A percentile compares a stretch with the other conserved stretches of the same genome.
phyloP scores from a whole-genome alignment of 2,329 filamentous ascomycete species.

The Endocalyx cinctus region DNA sequence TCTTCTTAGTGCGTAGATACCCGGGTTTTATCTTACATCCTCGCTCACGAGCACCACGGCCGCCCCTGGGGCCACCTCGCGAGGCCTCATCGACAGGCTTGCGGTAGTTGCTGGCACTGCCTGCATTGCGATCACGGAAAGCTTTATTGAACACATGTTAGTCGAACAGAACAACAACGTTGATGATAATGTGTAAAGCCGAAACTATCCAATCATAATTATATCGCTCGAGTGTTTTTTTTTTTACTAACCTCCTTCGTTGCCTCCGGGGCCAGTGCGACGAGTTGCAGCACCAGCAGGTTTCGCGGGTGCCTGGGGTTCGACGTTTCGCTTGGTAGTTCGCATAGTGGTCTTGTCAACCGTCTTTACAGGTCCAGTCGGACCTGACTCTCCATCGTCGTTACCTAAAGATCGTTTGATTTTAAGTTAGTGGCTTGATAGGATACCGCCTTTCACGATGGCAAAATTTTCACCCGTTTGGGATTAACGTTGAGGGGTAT shows the following conservation, averaged over 20 bases:
- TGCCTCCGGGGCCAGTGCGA: conserved; percentile 63
- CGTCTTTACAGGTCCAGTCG: conserved; percentile 77
- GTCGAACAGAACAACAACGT: no score
- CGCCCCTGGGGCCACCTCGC: conserved; percentile 53
- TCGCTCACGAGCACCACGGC: conserved; percentile 58
- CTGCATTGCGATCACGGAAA: conserved; percentile 84
- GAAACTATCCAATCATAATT: no score
- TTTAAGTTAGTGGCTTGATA: conserved; percentile 18
- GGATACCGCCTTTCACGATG: conserved; percentile 17
- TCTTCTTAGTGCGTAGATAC: neutral
- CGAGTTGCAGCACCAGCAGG: conserved; percentile 39
- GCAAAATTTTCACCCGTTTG: conserved; percentile 19
- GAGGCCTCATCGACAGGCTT: conserved; percentile 68
- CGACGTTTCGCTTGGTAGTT: conserved; percentile 78
- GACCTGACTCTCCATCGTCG: conserved; percentile 66
- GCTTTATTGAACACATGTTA: conserved; percentile 59
- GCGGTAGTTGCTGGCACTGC: conserved; percentile 75
- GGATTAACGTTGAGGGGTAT: conserved; percentile 23
- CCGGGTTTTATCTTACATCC: conserved; percentile 51
- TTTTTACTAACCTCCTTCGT: conserved; percentile 84
- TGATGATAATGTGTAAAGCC: no score
- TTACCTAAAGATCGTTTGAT: no score
- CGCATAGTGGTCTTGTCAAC: conserved; percentile 78
- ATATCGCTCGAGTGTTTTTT: no score
- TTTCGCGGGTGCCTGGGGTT: conserved; percentile 62